Conservation (phyloP, 1,284 basidiomycete species). For the Sporisorium reilianum region DNA sequence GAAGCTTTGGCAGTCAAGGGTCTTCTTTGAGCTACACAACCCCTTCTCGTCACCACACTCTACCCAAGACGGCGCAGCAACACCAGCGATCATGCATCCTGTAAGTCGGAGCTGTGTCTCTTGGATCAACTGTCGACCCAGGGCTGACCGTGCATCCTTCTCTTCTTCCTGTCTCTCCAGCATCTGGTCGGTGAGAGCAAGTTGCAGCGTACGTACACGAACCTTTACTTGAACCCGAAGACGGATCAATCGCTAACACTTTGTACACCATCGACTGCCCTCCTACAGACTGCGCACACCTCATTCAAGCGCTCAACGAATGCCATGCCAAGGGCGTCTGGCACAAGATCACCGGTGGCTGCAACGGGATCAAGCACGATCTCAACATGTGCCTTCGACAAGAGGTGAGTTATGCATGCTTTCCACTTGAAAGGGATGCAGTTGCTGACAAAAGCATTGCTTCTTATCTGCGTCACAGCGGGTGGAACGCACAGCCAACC, state of each 20-base stretch:
- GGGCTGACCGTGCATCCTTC: neutral
- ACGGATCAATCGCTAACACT: neutral
- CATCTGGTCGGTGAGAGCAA: conserved; percentile 54
- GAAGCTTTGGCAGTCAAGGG: conserved; percentile 10
- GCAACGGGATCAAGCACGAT: conserved; percentile 58
- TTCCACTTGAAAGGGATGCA: neutral
- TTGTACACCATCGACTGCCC: neutral
- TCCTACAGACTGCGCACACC: conserved; percentile 48
- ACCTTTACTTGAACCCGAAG: neutral
- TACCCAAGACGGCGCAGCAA: neutral
- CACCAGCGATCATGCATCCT: conserved; percentile 30
- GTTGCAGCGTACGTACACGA: conserved; percentile 37
- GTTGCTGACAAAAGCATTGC: neutral
- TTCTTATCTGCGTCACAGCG: conserved; percentile 14
- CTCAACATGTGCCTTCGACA: conserved; percentile 57
- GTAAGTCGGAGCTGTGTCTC: neutral
- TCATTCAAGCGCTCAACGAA: conserved; percentile 53
- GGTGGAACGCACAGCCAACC: conserved; percentile 38
- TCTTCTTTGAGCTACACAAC: too few species aligned
- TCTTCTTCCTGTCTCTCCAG: conserved; percentile 4
- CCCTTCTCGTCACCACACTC: conserved; percentile 1
- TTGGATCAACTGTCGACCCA: too few species aligned
- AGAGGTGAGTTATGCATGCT: conserved; percentile 39
- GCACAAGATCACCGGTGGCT: conserved; percentile 54
- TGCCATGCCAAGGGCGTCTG: conserved; percentile 50